Evolutionary conservation across 2,329 filamentous ascomycete genomes (phyloP), one percentile per base, ranked within the genome.

Genomic region (Arachnopeziza araneosa): DNA sequence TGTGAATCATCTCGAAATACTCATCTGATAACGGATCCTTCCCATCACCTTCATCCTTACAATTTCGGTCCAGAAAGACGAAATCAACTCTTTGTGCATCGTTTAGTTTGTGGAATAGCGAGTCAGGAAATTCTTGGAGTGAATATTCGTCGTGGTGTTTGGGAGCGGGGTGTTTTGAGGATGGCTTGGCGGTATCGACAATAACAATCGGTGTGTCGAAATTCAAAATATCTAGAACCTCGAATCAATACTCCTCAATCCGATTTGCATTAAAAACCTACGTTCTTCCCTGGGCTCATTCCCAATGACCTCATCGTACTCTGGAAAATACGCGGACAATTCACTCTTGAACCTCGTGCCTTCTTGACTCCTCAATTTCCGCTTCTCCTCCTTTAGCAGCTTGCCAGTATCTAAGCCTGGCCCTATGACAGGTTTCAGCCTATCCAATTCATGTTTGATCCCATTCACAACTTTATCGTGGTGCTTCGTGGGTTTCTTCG

Each of bases 291-390:
- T 88, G 49, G 87, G 84, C 64, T 91, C 87, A 71, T 96, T 90
- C 63, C 90, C 92, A 76, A 98, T 91, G 66, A 97, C 84, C 72
- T 96, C 91, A 75, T 97, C 93, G 75, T 96, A 98, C 70, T 96
- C 93, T 56, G 90, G 87, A 71, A 98, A 97, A 76, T 96, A 98
- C 54, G 86, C 83, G 48, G 92, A 88, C 63, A 98, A 81, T 71
- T 97, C 93, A 75, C 92, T 97, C 80, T 96, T 96, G 76, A 92
- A 88, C 67, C 91, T 83, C 56, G 88, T 88, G 12, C 88, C 89
- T 69, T 96, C 91, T 70, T 96, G 90, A 56, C 91, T 96, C 64
- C 93, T 85, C 72, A 97, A 78, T 72, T 91, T 93, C 70, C 93
- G 78, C 73, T 84, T 88, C 67, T 90, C 87, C 62, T 85, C 78